Evolutionary conservation across 805 yeast species (phyloP).

Genomic region (Wickerhamomyces ciferrii): DNA sequence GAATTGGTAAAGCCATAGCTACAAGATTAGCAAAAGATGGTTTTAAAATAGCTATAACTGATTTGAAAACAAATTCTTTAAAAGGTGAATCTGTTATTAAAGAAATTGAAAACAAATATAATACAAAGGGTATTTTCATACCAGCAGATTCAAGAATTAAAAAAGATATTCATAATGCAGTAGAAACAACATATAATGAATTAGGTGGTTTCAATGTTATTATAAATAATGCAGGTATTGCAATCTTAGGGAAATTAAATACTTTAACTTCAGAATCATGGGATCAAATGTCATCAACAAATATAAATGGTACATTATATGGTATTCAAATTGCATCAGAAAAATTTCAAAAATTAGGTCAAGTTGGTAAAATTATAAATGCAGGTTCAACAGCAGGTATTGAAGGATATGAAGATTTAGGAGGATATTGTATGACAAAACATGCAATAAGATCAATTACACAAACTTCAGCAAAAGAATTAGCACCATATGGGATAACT

Average conservation of each 20-base stretch:
- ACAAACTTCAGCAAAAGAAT: conserved; percentile 24
- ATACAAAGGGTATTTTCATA: conserved; percentile 19
- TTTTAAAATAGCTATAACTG: conserved; percentile 32
- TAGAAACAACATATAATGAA: conserved; percentile 21
- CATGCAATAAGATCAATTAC: conserved; percentile 25
- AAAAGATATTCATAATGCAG: conserved; percentile 21
- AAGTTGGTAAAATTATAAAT: conserved; percentile 33
- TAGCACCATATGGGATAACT: conserved; percentile 22
- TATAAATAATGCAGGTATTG: conserved; percentile 33
- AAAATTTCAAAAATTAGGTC: conserved; percentile 20
- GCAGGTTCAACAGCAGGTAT: conserved; percentile 31
- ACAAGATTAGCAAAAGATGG: conserved; percentile 73
- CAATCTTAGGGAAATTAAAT: conserved; percentile 19
- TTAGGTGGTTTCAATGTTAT: conserved; percentile 29
- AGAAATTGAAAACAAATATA: conserved; percentile 12
- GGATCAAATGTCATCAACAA: conserved; percentile 18
- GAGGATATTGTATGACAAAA: conserved; percentile 28
- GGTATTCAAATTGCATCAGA: conserved; percentile 28
- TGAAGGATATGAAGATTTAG: conserved; percentile 25
- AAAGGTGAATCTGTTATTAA: conserved; percentile 4
- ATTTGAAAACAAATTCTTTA: conserved; percentile 15
- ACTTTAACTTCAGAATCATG: conserved; percentile 24
- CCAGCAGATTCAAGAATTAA: conserved; percentile 20
- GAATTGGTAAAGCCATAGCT: conserved; percentile 82
- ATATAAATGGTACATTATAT: conserved; percentile 27